These are phyloP conservation scores for Paralagenidium karlingii DNA, from an alignment of 352 stramenopile genomes.

Conservation along the genomic window DNA sequence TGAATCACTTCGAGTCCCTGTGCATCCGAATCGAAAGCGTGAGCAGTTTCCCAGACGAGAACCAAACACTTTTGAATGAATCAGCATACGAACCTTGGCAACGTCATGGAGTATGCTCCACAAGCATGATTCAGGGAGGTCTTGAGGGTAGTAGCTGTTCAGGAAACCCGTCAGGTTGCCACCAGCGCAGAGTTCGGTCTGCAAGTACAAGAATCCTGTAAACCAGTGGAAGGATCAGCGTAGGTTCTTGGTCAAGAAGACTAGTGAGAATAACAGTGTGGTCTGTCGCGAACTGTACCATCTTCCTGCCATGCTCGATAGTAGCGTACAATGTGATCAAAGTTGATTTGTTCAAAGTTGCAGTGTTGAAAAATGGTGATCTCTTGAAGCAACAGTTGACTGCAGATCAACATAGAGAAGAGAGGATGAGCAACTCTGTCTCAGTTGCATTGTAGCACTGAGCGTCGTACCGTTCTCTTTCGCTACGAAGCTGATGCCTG, in stretches of 20 bases:
- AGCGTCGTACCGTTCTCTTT: slow-evolving; percentile 60
- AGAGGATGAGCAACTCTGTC: too few species aligned
- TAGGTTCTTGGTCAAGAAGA: too few species aligned
- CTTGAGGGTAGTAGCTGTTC: slow-evolving; percentile 7
- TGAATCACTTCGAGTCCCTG: slow-evolving; percentile 84
- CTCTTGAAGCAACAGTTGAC: slow-evolving; percentile 47
- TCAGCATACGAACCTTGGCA: too few species aligned
- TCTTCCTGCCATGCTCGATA: slow-evolving; percentile 92
- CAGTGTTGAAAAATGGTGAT: slow-evolving; percentile 40
- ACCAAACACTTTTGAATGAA: not conserved
- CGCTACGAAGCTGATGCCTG: slow-evolving; percentile 57
- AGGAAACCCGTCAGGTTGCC: slow-evolving; percentile 79
- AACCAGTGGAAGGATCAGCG: too few species aligned
- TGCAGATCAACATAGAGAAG: too few species aligned
- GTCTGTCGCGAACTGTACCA: too few species aligned
- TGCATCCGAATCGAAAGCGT: not conserved
- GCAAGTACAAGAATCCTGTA: slow-evolving; percentile 83
- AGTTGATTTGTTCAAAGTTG: slow-evolving; percentile 16
- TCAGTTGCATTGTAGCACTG: too few species aligned
- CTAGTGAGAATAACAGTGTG: too few species aligned
- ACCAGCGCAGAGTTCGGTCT: slow-evolving; percentile 88
- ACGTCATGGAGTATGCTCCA: slow-evolving; percentile 74
- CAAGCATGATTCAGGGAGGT: slow-evolving; percentile 38
- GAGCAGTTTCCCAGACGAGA: not conserved
- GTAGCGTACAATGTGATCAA: slow-evolving; percentile 88